phyloP scores from a whole-genome alignment of 345 rosid species.

The Firmiana major region DNA sequence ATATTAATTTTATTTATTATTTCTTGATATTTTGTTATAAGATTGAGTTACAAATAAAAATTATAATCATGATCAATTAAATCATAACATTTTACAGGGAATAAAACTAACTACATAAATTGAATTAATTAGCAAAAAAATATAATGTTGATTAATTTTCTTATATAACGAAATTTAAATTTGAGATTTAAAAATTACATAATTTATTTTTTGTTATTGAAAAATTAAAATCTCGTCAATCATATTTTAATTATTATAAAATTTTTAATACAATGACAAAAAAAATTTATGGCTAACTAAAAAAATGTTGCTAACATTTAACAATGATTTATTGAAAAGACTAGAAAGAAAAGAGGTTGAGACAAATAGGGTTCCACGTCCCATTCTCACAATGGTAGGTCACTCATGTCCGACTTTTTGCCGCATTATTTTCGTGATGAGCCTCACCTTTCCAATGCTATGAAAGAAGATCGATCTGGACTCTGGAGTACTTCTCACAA shows the following conservation, averaged over 20 bases:
- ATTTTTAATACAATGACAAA: no score
- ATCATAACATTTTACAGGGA: background rate
- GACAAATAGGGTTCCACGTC: constrained; percentile 3
- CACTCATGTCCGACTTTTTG: constrained; percentile 17
- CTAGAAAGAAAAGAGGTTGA: background rate
- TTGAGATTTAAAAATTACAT: no score
- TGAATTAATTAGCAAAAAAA: background rate
- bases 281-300: no score
- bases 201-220: no score
- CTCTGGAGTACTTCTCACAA: background rate
- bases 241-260: no score
- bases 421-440: constrained; percentile 17
- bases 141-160: no score
- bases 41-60: background rate
- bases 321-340: background rate
- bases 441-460: constrained; percentile 3
- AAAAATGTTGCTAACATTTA: no score
- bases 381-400: constrained; percentile 24
- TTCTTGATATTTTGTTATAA: background rate
- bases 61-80: background rate
- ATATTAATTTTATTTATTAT: background rate
- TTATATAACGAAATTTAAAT: no score
- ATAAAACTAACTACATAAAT: background rate
- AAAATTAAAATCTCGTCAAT: no score
- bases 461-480: background rate